Conservation (phyloP, 768 basidiomycete genomes). For the Gautieria morchelliformis region DNA sequence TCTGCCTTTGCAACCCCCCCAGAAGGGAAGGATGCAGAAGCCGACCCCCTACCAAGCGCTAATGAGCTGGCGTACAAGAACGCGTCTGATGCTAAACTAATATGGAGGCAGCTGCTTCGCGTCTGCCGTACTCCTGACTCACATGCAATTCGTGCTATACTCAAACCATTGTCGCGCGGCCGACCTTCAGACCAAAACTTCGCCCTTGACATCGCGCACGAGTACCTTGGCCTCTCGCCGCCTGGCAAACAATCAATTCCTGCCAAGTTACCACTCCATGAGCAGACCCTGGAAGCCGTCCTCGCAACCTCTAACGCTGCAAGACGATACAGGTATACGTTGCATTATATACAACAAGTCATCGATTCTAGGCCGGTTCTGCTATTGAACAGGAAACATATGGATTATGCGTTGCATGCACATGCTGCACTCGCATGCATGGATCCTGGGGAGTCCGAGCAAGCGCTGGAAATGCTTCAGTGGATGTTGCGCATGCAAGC, state of each 20-base stretch:
- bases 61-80: slow-evolving; percentile 21
- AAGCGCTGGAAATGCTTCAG: slow-evolving; percentile 49
- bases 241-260: slow-evolving; percentile 32
- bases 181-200: slow-evolving; percentile 50
- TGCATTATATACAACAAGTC: slow-evolving; percentile 52
- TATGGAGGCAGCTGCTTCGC: slow-evolving; percentile 62
- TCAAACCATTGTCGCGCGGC: slow-evolving; percentile 49
- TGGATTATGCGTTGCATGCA: slow-evolving; percentile 54
- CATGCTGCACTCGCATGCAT: slow-evolving; percentile 32
- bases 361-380: slow-evolving; percentile 39
- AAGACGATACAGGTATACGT: slow-evolving; percentile 35
- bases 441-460: slow-evolving; percentile 32
- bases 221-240: slow-evolving; percentile 52
- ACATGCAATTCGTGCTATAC: slow-evolving; percentile 38
- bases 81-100: slow-evolving; percentile 56
- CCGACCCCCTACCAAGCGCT: background rate
- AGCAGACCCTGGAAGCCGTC: slow-evolving; percentile 41
- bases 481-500: slow-evolving; percentile 60
- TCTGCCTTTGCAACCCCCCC: background rate
- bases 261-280: slow-evolving; percentile 30
- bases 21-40: background rate
- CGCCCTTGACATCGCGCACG: slow-evolving; percentile 51
- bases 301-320: slow-evolving; percentile 47
- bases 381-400: slow-evolving; percentile 32
- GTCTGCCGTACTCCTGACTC: slow-evolving; percentile 38